phyloP scores from a whole-genome alignment of 2,329 filamentous ascomycete genomes.

The Beauveria caledonica region DNA sequence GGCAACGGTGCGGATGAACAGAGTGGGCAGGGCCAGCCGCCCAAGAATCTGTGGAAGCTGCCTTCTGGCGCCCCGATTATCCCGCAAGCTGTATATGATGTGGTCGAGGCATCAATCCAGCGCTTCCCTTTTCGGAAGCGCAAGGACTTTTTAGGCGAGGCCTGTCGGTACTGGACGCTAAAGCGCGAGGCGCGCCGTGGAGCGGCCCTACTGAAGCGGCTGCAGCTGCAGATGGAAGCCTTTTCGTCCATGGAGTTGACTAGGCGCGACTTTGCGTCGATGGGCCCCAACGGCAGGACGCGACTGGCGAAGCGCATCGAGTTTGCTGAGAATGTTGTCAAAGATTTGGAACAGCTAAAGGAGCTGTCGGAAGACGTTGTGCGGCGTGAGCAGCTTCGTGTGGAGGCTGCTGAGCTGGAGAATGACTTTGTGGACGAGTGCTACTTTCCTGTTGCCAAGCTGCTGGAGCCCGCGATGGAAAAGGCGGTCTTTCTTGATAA shows the following conservation, averaged over 20 bases:
- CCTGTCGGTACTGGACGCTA: conserved; percentile 94
- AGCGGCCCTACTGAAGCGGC: conserved; percentile 81
- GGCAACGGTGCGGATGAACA: conserved; percentile 64
- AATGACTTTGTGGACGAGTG: conserved; percentile 75
- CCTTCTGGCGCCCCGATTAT: conserved; percentile 93
- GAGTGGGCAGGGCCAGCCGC: conserved; percentile 40
- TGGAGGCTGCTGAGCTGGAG: conserved; percentile 68
- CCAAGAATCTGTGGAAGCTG: conserved; percentile 64
- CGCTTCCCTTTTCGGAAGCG: conserved; percentile 74
- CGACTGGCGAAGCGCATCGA: conserved; percentile 76
- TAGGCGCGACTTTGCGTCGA: conserved; percentile 86
- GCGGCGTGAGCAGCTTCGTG: conserved; percentile 67
- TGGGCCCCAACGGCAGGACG: conserved; percentile 76
- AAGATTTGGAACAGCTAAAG: conserved; percentile 71
- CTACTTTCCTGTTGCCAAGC: conserved; percentile 79
- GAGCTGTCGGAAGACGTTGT: conserved; percentile 62
- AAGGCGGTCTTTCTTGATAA: conserved; percentile 70
- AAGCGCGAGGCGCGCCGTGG: conserved; percentile 90
- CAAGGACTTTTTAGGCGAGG: conserved; percentile 87
- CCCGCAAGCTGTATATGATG: conserved; percentile 77
- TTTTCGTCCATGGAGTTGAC: conserved; percentile 98
- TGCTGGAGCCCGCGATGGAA: conserved; percentile 70
- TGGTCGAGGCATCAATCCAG: conserved; percentile 73
- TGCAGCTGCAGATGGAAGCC: conserved; percentile 90
- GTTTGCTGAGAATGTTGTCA: conserved; percentile 69